Evolutionary conservation across 495 filamentous ascomycete genomes (phyloP), one percentile per base, ranked within the genome.

Genomic region (Lasiosphaeris hirsuta): DNA sequence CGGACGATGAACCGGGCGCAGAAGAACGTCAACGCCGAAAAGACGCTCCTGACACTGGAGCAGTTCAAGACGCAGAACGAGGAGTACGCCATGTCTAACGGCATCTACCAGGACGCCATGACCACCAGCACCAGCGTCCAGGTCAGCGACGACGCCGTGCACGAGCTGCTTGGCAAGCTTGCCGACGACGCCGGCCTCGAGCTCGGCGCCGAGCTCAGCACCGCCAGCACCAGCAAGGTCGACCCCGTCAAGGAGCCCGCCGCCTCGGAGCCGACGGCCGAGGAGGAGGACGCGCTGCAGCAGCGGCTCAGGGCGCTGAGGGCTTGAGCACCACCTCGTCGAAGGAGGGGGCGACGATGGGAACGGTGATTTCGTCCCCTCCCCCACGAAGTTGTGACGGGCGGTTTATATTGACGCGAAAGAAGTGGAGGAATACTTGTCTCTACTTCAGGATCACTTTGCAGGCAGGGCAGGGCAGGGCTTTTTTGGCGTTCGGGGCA

Each of bases 71-170:
- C 81, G 43, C 89, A 93, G 70, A 91, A 90, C 74, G 89, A 92
- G 64, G 88, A 92, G 62, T 84, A 92, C 56, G 89, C 90, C 69
- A 88, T 92, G 61, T 84, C 81, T 64, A 90, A 87, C 48, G 86
- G 84, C 19, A 90, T 90, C 72, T 91, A 91, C 75, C 87, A 91
- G 72, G 90, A 89, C 66, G 89, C 89, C 41, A 91, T 90, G 45
- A 82, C 84, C 8, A 82, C 82, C 42, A 84, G 84, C 45, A 92
- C 90, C 0, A 86, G 87, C 10, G 82, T 87, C 23, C 86, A 83
- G 52, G 89, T 89, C 40, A 88, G 88, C 56, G 89, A 92, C 64
- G 90, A 92, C 51, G 88, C 89, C 63, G 90, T 93, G 10, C 89
- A 93, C 71, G 81, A 88, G 57, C 69, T 93, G 62, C 86, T 92